A percentile compares a stretch with the other conserved stretches of the same genome.
phyloP scores from a whole-genome alignment of 164 flowering plant genomes.

The Platanus orientalis region DNA sequence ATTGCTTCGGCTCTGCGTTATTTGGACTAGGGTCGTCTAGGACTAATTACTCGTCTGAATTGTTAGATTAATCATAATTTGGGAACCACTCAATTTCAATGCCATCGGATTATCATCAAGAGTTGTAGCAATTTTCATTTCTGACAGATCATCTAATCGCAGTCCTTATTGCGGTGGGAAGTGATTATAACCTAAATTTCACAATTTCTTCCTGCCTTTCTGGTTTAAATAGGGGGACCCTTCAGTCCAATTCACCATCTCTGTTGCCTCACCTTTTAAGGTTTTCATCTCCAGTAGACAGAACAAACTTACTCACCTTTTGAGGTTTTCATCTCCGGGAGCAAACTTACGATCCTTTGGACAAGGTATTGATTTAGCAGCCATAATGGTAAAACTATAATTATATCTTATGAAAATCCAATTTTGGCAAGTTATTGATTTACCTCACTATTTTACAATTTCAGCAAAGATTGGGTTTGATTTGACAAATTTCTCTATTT shows the following conservation, averaged over 20 bases:
- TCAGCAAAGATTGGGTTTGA: no score
- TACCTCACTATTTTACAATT: no score
- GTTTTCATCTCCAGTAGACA: constrained; percentile 48
- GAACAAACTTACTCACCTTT: constrained; percentile 44
- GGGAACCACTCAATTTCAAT: constrained; percentile 32
- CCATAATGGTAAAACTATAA: no score
- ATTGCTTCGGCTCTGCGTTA: constrained; percentile 42
- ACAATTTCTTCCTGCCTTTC: constrained; percentile 57
- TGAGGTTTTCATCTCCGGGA: no score
- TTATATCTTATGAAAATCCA: no score
- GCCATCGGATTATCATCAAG: constrained; percentile 22
- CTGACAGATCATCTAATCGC: constrained; percentile 53
- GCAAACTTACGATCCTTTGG: no score
- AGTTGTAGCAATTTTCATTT: constrained; percentile 62
- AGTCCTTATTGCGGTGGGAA: constrained; percentile 20
- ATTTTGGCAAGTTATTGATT: no score
- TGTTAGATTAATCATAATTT: constrained; percentile 39
- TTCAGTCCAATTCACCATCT: constrained; percentile 97
- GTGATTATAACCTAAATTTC: constrained; percentile 63
- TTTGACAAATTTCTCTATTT: no score
- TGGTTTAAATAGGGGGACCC: constrained; percentile 98
- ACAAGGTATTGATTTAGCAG: no score
- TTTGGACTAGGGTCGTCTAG: constrained; percentile 28
- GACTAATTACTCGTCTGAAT: constrained; percentile 30
- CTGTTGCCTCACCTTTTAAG: constrained; percentile 71